Evolutionary conservation across 495 filamentous ascomycete species (phyloP).

Genomic region (Zalerion maritima): DNA sequence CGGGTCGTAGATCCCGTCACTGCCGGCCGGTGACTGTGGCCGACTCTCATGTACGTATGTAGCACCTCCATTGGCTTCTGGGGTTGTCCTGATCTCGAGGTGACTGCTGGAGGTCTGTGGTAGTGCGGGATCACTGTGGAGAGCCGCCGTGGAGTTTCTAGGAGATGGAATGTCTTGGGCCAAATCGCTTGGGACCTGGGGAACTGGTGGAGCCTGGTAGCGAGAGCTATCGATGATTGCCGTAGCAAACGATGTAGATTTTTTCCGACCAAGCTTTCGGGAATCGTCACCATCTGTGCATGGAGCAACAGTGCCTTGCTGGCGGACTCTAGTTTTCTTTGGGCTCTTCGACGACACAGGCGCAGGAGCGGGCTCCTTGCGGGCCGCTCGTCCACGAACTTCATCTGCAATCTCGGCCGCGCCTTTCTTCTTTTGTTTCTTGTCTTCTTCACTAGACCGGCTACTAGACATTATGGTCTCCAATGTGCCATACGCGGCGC

Average conservation of each 20-base stretch:
- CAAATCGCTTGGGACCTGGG: too few species aligned
- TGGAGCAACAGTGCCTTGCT: too few species aligned
- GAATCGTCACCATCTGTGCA: conserved; percentile 6
- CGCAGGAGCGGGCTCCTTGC: conserved; percentile 11
- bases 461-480: conserved; percentile 45
- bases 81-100: conserved; percentile 15
- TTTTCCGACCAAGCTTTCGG: conserved; percentile 19
- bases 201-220: conserved; percentile 1
- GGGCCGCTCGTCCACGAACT: conserved; percentile 28
- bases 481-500: conserved; percentile 35
- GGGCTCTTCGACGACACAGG: conserved; percentile 10
- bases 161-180: conserved; percentile 3
- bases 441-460: conserved; percentile 39
- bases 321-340: conserved; percentile 9
- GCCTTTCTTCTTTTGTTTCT: conserved; percentile 29
- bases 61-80: too few species aligned
- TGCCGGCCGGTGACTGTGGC: too few species aligned
- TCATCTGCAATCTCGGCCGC: conserved; percentile 34
- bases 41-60: too few species aligned
- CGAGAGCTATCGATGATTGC: conserved; percentile 27
- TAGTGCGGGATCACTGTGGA: conserved; percentile 31
- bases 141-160: conserved; percentile 14
- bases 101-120: conserved; percentile 29
- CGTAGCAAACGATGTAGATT: conserved; percentile 29
- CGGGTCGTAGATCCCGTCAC: too few species aligned